Evolutionary conservation across 2,329 filamentous ascomycete genomes (phyloP), one percentile per base, ranked within the genome.

Genomic region (Aspergillus piperis): DNA sequence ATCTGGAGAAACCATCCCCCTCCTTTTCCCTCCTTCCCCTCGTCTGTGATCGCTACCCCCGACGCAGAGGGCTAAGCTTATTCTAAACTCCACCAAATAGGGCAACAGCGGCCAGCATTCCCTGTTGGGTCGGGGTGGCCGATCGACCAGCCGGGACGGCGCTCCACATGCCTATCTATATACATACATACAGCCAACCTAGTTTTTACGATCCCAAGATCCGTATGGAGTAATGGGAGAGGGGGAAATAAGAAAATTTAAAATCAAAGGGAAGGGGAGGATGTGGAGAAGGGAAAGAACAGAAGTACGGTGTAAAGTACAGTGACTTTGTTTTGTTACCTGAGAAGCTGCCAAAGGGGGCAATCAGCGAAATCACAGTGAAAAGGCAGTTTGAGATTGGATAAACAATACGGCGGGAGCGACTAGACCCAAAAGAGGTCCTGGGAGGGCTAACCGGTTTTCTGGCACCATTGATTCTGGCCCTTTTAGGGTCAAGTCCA

Each of bases 41-140:
- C 38, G 50, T 27, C 58, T 52, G 44, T 42, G 50, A 52, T 61
- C 51, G 30, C 54, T 49, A 36, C 32, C 51, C 51, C 50, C 54
- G 53, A 44, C 56, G 48, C 48, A 56, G 50, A 51, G 56, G 59
- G 62, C 64, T 65, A 66, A 66, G 64, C 63, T 67, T 66, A 66
- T 62, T 62, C 62, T 51, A 38, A 57, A 52, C 58, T 66, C 63
- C 65, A 65, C 65, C 60, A 62, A 59, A 61, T 55, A 64, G 60
- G 64, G 54, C 61, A 63, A 61, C 54, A 54, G 39, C 10, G 42
- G 15, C 32, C 51, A 62, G 55, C 50, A 54, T 59, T 57, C 56
- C 60, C 54, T 56, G 58, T 48, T 63, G 58, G 58, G 55, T 62
- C 57, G 47, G 55, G 51, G 41, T 54, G 57, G 50, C 55, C 55